Percentiles rank a stretch among this genome's conserved stretches.
Evolutionary conservation across 169 alveolate genomes (phyloP).

Genomic region (Babesia bigemina): DNA sequence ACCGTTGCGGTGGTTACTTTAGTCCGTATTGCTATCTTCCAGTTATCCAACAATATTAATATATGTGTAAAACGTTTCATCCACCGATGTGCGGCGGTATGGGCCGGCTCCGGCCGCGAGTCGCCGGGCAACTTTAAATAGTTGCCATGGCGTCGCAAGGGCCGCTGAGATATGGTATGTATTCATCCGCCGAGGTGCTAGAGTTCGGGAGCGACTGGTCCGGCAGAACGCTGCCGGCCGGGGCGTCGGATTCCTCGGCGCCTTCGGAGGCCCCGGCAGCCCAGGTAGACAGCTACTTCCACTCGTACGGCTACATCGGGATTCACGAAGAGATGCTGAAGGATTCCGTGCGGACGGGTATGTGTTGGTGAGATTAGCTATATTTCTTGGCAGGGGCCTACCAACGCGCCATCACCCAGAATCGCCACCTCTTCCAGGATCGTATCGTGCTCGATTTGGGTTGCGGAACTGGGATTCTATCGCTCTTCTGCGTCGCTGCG

Average conservation of each 20-base stretch:
- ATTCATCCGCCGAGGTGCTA: slow-evolving; percentile 13
- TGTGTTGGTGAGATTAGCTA: neutral
- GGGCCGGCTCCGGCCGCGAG: neutral
- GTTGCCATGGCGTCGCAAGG: neutral
- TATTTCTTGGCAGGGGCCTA: slow-evolving; percentile 37
- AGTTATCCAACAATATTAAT: too few relatives aligned
- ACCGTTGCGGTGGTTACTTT: too few relatives aligned
- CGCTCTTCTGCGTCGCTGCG: slow-evolving; percentile 95
- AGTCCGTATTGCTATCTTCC: too few relatives aligned
- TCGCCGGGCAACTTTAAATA: neutral
- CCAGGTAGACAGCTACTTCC: slow-evolving; percentile 91
- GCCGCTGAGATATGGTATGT: slow-evolving; percentile 6
- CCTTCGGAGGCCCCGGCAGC: slow-evolving; percentile 4
- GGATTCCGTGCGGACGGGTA: slow-evolving; percentile 93
- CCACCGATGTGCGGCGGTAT: neutral
- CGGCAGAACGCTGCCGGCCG: slow-evolving; percentile 8
- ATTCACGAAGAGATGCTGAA: slow-evolving; percentile 98
- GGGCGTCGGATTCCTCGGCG: slow-evolving; percentile 7
- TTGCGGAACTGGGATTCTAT: slow-evolving; percentile 97
- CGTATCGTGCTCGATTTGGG: slow-evolving; percentile 98
- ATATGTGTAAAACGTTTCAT: too few relatives aligned
- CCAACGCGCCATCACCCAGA: slow-evolving; percentile 90
- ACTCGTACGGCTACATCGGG: slow-evolving; percentile 94
- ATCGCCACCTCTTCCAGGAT: slow-evolving; percentile 90
- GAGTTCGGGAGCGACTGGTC: slow-evolving; percentile 38